Conservation (phyloP, 495 filamentous ascomycete genomes). For the Aspergillus coremiiformis region DNA sequence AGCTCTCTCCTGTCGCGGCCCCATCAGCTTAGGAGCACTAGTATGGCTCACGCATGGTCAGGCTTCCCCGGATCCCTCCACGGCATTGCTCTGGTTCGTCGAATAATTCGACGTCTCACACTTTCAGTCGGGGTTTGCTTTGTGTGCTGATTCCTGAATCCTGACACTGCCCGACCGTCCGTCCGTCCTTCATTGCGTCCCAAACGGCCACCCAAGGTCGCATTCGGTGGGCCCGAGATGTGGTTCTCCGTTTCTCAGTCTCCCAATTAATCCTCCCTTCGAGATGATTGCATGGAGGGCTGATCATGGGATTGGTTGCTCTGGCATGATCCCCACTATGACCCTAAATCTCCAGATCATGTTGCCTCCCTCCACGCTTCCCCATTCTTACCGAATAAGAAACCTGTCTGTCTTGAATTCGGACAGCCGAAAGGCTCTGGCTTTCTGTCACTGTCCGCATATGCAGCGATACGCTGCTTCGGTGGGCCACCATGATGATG, state of each 20-base stretch:
- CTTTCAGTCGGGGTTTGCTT: background rate
- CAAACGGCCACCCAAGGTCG: conserved; percentile 2
- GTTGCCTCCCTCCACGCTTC: conserved; percentile 3
- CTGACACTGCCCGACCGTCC: no score
- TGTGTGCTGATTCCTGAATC: no score
- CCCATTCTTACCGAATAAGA: conserved; percentile 1
- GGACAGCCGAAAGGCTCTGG: conserved; percentile 1
- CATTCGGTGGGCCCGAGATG: conserved; percentile 5
- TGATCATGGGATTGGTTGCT: background rate
- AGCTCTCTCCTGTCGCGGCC: background rate
- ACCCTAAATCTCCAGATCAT: conserved; percentile 4
- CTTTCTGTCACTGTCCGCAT: background rate
- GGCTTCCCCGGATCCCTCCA: conserved; percentile 11
- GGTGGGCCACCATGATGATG: background rate
- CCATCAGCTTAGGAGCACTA: conserved; percentile 1
- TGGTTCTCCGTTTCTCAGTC: background rate
- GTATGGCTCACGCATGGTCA: conserved; percentile 3
- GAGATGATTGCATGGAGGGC: background rate
- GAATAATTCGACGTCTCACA: background rate
- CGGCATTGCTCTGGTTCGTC: conserved; percentile 4
- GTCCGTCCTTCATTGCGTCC: background rate
- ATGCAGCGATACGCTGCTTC: background rate
- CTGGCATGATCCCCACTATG: conserved; percentile 1
- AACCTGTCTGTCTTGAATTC: background rate
- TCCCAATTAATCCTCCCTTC: background rate